Base-by-base conservation (phyloP, 2,329 filamentous ascomycete species). In the Fusarium clavum region DNA sequence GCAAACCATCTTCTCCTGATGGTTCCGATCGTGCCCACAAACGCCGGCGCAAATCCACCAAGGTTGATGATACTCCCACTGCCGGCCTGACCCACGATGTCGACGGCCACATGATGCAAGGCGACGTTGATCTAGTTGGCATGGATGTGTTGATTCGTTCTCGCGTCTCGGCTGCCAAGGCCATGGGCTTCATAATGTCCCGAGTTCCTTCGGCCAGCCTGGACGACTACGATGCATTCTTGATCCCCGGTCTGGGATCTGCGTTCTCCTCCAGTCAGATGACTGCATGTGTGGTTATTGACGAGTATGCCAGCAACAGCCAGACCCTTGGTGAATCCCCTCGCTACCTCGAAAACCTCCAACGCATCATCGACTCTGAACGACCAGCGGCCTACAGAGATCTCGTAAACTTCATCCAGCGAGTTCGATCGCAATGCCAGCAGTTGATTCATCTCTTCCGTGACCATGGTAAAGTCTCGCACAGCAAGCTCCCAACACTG, bases 31-130 rank as follows among this genome's bases (percentile, higher is more conserved):
- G 92, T 64, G 85, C 89, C 16, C 84, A 90, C 4, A 93, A 96
- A 80, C 90, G 93, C 70, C 88, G 94, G 34, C 90, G 94, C 65
- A 97, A 94, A 79, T 92, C 92, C 1, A 90, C 92, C n/a, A 97
- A 97, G 83, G 82, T 88, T 22, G 93, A 96, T 57, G 91, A 94
- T 29, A 81, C 86, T 11, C 83, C 87, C 2, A 82, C 87, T 2
- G 81, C 87, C 6, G 87, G 83, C n/a, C 83, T 92, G n/a, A 88
- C 92, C 2, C 96, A 99, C 80, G 97, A 99, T 79, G 94, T 99
- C 20, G 96, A 99, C 78, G 96, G 94, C 12, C 94, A 97, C 73
- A 98, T 99, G 91, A 94, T 99, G 84, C 93, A 95, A 77, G 96
- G 97, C 54, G 97, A 99, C 75, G 91, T 98, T 48, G 97, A 99